A percentile compares a stretch with the other conserved stretches of the same genome.
Evolutionary conservation across 2,329 filamentous ascomycete species (phyloP).

Genomic region (Fusarium musae): DNA sequence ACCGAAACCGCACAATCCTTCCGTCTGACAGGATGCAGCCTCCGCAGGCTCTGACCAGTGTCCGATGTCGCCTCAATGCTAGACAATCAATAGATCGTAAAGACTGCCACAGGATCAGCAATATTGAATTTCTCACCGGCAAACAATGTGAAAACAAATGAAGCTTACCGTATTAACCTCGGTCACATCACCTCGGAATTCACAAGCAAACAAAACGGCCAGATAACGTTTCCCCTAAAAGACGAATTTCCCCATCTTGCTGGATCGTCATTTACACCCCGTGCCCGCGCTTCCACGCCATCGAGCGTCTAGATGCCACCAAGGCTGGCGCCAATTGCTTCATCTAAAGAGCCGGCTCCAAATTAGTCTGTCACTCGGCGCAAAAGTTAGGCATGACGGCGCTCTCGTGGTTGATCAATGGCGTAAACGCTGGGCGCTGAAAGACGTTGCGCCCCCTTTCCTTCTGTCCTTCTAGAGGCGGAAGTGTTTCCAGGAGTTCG

Average conservation of each 20-base stretch:
- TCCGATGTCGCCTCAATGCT: background rate
- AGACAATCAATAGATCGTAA: background rate
- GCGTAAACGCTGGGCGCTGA: conserved; percentile 24
- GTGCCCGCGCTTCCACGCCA: conserved; percentile 20
- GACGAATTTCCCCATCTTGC: conserved; percentile 21
- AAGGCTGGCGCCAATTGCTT: conserved; percentile 29
- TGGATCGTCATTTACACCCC: conserved; percentile 28
- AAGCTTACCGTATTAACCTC: background rate
- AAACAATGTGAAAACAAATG: background rate
- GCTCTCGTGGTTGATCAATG: conserved; percentile 28
- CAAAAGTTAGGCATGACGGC: conserved; percentile 29
- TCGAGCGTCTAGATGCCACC: conserved; percentile 36
- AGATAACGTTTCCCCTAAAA: background rate
- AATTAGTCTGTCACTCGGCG: conserved; percentile 34
- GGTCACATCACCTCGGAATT: conserved; percentile 4
- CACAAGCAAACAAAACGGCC: conserved; percentile 19
- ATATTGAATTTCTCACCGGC: background rate
- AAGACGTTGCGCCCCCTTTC: conserved; percentile 37
- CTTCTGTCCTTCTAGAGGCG: conserved; percentile 28
- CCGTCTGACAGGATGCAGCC: conserved; percentile 4
- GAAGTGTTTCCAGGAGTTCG: conserved; percentile 25
- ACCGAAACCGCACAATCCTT: conserved; percentile 9
- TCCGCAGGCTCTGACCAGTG: background rate
- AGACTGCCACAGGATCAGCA: background rate
- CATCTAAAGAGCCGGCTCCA: conserved; percentile 21